Evolutionary conservation across 768 basidiomycete genomes (phyloP), one percentile per base, ranked within the genome.

Genomic region (Hortiboletus flavorubellus): DNA sequence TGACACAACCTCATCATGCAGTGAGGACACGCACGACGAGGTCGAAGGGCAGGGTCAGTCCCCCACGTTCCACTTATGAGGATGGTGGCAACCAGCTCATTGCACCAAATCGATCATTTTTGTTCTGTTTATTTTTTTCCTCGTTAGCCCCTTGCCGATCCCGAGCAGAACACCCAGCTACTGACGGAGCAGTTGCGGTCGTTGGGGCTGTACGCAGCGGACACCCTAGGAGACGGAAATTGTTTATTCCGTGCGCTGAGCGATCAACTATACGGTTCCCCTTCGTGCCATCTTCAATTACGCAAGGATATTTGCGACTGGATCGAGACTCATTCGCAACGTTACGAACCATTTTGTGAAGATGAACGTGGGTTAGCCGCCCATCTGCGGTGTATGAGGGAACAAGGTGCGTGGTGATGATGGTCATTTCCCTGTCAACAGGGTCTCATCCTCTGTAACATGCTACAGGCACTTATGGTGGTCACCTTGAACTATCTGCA

Each of bases 401-500:
- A 88, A 73, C 83, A 82, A 64, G 89, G 89, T 86, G 58, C 49
- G 81, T 61, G 46, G 39, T 46, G 10, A 30, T 55, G 34, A 29
- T 55, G 34, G 40, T 48, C 23, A 40, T 54, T 45, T 10, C 18
- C 51, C 46, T 29, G 30, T 56, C 35, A 8, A 15, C 33, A 31
- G 49, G 54, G 44, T 43, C 39, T 34, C 49, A 38, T 51, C 8
- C 29, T 21, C 26, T 59, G 49, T 66, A 49, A 55, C 63, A 38
- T 33, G 37, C 37, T 54, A 51, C 61, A 88, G 90, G 83, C 30
- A 95, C 93, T 2, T 96, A 95, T 57, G 94, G 93, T 40, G 93
- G 93, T 1, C 92, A 97, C 71, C 82, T 97, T 64, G 94, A 97
- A 70, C 78, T 97, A n/a, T 89, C 88, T 16, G 92, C 92, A 1